Percentiles rank a stretch among this genome's conserved stretches.
Evolutionary conservation across 2,329 filamentous ascomycete genomes (phyloP).

Genomic region (Cytospora piceae): DNA sequence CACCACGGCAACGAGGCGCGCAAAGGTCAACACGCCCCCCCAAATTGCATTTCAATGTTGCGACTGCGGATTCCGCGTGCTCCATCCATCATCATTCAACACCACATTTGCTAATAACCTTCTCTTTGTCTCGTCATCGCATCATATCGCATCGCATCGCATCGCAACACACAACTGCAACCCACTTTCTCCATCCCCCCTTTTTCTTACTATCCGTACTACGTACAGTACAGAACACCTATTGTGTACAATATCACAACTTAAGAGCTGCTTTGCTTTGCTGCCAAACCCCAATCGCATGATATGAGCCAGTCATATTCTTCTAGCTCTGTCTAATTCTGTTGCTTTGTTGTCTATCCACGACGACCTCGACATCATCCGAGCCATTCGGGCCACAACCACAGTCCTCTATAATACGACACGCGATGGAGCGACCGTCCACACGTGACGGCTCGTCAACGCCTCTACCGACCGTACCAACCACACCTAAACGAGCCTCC

Average conservation of each 20-base stretch:
- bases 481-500: slow-evolving; percentile 22
- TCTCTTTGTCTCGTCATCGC: slow-evolving; percentile 7
- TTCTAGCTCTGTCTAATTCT: background rate
- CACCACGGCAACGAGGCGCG: background rate
- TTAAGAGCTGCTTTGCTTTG: background rate
- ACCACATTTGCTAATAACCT: background rate
- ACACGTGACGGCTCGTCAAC: slow-evolving; percentile 24
- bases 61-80: background rate
- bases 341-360: slow-evolving; percentile 6
- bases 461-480: slow-evolving; percentile 17
- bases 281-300: background rate
- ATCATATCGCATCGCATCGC: slow-evolving; percentile 14
- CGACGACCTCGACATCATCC: background rate
- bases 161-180: slow-evolving; percentile 1
- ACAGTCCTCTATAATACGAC: background rate
- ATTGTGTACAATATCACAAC: slow-evolving; percentile 3
- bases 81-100: background rate
- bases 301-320: background rate
- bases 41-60: background rate
- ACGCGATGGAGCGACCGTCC: slow-evolving; percentile 25
- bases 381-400: background rate
- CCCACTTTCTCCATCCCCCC: background rate
- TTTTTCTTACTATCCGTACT: background rate
- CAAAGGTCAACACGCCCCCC: background rate
- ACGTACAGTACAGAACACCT: background rate